Conservation (phyloP, 257 asterid genomes). For the Capsicum baccatum region DNA sequence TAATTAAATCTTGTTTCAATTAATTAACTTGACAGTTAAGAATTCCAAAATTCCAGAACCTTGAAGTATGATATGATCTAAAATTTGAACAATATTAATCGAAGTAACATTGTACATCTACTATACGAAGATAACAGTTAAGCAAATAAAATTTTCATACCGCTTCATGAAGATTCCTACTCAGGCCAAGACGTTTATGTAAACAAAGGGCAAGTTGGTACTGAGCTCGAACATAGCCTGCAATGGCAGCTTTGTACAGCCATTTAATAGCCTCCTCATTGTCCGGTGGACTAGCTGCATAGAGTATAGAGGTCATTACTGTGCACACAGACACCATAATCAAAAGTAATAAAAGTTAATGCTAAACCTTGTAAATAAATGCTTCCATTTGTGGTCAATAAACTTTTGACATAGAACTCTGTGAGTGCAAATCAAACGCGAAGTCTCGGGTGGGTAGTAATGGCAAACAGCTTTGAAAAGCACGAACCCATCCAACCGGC, state of each 20-base stretch:
- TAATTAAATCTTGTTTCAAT: not conserved
- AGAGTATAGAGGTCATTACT: not conserved
- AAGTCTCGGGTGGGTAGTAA: not conserved
- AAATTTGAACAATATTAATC: not conserved
- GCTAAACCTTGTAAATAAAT: not conserved
- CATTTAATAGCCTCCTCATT: slow-evolving; percentile 71
- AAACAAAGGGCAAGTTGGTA: slow-evolving; percentile 92
- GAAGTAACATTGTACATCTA: not conserved
- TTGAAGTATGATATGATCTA: not conserved
- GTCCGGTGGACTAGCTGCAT: slow-evolving; percentile 69
- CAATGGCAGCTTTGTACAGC: slow-evolving; percentile 67
- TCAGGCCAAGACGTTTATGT: slow-evolving; percentile 75
- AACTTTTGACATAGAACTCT: slow-evolving; percentile 1
- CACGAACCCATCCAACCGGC: not conserved
- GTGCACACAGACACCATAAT: not conserved
- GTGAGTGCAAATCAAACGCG: not conserved
- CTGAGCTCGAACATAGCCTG: slow-evolving; percentile 93
- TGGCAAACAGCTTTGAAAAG: not conserved
- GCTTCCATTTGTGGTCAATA: not conserved
- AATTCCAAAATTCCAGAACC: slow-evolving; percentile 25
- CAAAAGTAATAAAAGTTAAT: not conserved
- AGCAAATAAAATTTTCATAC: slow-evolving; percentile 42
- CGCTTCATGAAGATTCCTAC: slow-evolving; percentile 68
- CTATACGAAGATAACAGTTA: not conserved
- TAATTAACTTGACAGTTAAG: slow-evolving; percentile 6